These are phyloP conservation scores for Waltiozyma sp. DNA, from an alignment of 1,139 yeast species.

Conservation along the genomic window DNA sequence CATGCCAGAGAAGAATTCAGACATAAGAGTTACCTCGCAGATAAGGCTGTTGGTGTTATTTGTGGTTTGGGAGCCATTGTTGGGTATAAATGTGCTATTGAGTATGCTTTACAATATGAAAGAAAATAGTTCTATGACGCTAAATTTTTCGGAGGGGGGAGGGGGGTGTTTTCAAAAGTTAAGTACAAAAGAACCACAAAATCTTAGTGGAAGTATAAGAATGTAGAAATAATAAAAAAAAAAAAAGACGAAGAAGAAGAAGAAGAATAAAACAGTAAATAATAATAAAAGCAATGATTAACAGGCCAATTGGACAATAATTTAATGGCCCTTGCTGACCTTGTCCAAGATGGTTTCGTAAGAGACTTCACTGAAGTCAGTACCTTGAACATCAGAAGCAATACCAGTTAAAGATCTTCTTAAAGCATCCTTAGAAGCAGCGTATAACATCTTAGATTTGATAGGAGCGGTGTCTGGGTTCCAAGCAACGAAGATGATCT, in stretches of 20 bases:
- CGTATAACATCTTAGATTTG: slow-evolving; percentile 93
- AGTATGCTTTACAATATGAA: slow-evolving; percentile 31
- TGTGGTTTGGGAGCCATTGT: slow-evolving; percentile 36
- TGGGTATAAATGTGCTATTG: slow-evolving; percentile 39
- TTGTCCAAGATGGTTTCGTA: slow-evolving; percentile 85
- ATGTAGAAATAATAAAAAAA: too few species aligned
- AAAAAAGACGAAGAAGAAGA: too few species aligned
- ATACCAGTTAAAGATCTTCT: slow-evolving; percentile 96
- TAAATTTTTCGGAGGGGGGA: too few species aligned
- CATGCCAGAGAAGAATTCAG: slow-evolving; percentile 41
- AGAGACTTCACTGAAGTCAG: slow-evolving; percentile 94
- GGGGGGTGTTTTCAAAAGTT: too few species aligned
- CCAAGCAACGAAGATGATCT: slow-evolving; percentile 92
- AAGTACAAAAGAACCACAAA: too few species aligned
- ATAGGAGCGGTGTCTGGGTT: slow-evolving; percentile 96
- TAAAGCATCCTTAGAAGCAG: slow-evolving; percentile 93
- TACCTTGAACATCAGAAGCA: slow-evolving; percentile 91
- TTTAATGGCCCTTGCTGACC: slow-evolving; percentile 56
- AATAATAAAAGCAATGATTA: too few species aligned
- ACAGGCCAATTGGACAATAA: neutral
- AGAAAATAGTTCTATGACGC: slow-evolving; percentile 1
- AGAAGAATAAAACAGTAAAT: neutral
- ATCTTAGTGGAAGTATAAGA: too few species aligned
- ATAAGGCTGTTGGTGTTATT: slow-evolving; percentile 37
- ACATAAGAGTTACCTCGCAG: slow-evolving; percentile 37